These are phyloP conservation scores for Phytopythium delawarense DNA, from an alignment of 352 stramenopile genomes.

Conservation along the genomic window DNA sequence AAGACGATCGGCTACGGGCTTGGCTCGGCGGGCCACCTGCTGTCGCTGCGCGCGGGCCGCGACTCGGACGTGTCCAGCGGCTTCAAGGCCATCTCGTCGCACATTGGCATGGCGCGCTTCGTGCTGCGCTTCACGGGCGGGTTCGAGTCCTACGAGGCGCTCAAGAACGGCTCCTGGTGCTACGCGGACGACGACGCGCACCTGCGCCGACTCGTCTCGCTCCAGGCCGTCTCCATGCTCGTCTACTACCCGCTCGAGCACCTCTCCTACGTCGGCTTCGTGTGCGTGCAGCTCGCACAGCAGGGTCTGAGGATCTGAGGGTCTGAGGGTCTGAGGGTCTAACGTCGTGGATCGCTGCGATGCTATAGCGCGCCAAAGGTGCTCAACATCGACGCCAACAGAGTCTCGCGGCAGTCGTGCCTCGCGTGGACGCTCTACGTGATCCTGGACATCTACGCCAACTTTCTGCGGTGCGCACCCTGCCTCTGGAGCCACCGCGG, in stretches of 20 bases:
- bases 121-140: slow-evolving; percentile 74
- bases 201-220: slow-evolving; percentile 47
- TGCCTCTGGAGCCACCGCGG: background rate
- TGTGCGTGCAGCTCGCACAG: slow-evolving; percentile 32
- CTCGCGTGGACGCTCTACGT: slow-evolving; percentile 72
- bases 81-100: slow-evolving; percentile 58
- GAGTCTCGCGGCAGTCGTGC: slow-evolving; percentile 66
- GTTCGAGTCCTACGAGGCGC: slow-evolving; percentile 66
- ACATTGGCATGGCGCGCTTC: slow-evolving; percentile 77
- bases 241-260: slow-evolving; percentile 86
- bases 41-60: slow-evolving; percentile 40
- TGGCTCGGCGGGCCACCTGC: slow-evolving; percentile 45
- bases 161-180: slow-evolving; percentile 78
- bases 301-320: too few species aligned
- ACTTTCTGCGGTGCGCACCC: slow-evolving; percentile 49
- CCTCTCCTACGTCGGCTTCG: slow-evolving; percentile 78
- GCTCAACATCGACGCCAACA: slow-evolving; percentile 68
- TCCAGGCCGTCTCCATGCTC: slow-evolving; percentile 79
- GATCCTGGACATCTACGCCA: slow-evolving; percentile 74
- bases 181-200: slow-evolving; percentile 66
- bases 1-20: slow-evolving; percentile 79
- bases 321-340: background rate
- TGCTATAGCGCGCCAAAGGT: slow-evolving; percentile 62
- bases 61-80: slow-evolving; percentile 52
- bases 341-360: background rate